A percentile compares a stretch with the other conserved stretches of the same genome.
These are phyloP conservation scores for Pyricularia sp. DNA, from an alignment of 2,329 filamentous ascomycete genomes.

Conservation along the genomic window DNA sequence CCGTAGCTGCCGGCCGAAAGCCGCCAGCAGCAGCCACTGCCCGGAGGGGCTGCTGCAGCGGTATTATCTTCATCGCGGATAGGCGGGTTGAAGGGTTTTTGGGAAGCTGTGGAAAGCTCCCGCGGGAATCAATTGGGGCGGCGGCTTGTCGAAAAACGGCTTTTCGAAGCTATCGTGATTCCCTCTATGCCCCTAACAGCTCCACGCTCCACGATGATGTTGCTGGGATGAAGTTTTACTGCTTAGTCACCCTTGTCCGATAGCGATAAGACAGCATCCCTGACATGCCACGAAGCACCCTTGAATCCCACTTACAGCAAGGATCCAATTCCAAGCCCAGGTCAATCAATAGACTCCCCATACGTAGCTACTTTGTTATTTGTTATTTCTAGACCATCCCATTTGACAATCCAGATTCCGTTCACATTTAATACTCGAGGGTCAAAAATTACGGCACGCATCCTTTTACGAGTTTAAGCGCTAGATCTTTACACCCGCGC, in stretches of 20 bases:
- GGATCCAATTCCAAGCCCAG: not conserved
- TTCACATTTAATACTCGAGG: not conserved
- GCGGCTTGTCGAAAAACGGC: not conserved
- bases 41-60: conserved; percentile 35
- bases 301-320: not conserved
- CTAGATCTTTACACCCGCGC: not conserved
- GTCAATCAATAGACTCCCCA: not conserved
- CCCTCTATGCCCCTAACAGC: not conserved
- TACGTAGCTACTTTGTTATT: not conserved
- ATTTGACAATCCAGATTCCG: not conserved
- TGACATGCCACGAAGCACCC: not conserved
- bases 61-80: conserved; percentile 15
- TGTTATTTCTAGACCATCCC: not conserved
- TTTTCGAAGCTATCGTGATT: not conserved
- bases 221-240: conserved; percentile 1
- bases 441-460: too few relatives aligned
- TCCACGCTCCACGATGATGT: not conserved
- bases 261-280: conserved; percentile 8
- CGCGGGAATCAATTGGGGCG: not conserved
- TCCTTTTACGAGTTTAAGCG: not conserved
- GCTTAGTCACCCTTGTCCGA: conserved; percentile 7
- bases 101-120: not conserved
- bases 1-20: conserved; percentile 25
- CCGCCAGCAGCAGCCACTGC: conserved; percentile 27
- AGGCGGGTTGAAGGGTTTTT: not conserved